Conservation (phyloP, 192 early-diverging fungal species). For the Rhizophagus prolifer region DNA sequence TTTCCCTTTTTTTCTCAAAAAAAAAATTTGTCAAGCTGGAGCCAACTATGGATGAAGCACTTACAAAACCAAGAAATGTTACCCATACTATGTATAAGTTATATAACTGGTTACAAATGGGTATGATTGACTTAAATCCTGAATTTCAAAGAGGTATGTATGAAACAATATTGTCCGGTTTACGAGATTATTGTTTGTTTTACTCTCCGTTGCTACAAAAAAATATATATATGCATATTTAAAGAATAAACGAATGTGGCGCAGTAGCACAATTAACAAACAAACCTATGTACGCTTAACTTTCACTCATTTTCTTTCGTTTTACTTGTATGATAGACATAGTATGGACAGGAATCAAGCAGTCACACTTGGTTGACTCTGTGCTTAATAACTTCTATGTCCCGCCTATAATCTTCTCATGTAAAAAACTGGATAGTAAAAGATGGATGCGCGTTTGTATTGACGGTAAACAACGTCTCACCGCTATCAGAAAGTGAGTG, state of each 20-base stretch:
- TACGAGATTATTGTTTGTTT: not conserved
- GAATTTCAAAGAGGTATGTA: conserved; percentile 31
- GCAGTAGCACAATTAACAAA: not conserved
- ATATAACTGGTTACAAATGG: conserved; percentile 31
- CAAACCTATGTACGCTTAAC: not conserved
- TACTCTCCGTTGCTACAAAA: not conserved
- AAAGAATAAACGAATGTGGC: not conserved
- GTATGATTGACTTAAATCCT: conserved; percentile 29
- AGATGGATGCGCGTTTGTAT: conserved; percentile 32
- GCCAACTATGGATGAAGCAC: conserved; percentile 28
- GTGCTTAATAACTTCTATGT: conserved; percentile 37
- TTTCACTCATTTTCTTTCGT: not conserved
- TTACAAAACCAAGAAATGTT: conserved; percentile 31
- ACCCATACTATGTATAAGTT: conserved; percentile 30
- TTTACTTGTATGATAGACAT: not conserved
- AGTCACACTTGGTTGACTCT: conserved; percentile 35
- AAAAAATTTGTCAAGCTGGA: not conserved
- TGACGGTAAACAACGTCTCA: conserved; percentile 39
- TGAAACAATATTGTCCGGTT: not conserved
- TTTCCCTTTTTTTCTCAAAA: not conserved
- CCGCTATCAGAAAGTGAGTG: conserved; percentile 34
- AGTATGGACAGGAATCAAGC: conserved; percentile 26
- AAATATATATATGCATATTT: not conserved
- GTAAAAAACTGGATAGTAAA: conserved; percentile 21
- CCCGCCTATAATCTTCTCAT: conserved; percentile 33